Evolutionary conservation across 176 grass and related monocot genomes (phyloP).

Genomic region (Ampelocalamus luodianensis): DNA sequence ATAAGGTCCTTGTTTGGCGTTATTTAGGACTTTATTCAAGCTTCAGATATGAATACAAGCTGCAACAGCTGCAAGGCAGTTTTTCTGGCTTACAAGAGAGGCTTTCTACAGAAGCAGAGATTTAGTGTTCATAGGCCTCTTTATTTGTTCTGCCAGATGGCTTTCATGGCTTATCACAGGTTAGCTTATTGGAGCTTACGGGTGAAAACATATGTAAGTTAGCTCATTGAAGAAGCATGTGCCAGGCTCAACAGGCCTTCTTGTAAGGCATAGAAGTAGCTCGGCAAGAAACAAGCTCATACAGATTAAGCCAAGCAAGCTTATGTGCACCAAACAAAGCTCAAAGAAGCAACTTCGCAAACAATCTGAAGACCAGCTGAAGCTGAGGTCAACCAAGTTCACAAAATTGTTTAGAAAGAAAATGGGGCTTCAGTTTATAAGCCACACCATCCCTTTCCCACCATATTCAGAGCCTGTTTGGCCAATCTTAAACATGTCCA

Average conservation of each 20-base stretch:
- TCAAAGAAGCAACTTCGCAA: background rate
- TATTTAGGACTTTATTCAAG: background rate
- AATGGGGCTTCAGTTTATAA: background rate
- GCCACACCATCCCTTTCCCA: background rate
- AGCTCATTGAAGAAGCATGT: background rate
- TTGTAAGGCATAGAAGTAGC: background rate
- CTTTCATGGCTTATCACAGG: background rate
- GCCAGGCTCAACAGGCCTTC: background rate
- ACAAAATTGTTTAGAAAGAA: background rate
- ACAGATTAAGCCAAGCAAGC: background rate
- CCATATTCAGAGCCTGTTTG: background rate
- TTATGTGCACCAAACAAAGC: background rate
- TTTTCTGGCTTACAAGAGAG: background rate
- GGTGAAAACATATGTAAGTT: background rate
- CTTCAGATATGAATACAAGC: background rate
- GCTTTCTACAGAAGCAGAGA: constrained; percentile 1
- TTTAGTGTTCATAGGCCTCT: background rate
- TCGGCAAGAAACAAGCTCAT: background rate
- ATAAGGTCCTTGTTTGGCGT: background rate
- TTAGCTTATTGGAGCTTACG: background rate
- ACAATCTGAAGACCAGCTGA: background rate
- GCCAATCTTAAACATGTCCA: background rate
- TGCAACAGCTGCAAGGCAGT: background rate
- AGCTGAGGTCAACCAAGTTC: background rate
- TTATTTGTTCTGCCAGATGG: background rate